A percentile compares a stretch with the other conserved stretches of the same genome.
These are phyloP conservation scores for Centaurea solstitialis DNA, from an alignment of 129 eudicot species.

Conservation along the genomic window DNA sequence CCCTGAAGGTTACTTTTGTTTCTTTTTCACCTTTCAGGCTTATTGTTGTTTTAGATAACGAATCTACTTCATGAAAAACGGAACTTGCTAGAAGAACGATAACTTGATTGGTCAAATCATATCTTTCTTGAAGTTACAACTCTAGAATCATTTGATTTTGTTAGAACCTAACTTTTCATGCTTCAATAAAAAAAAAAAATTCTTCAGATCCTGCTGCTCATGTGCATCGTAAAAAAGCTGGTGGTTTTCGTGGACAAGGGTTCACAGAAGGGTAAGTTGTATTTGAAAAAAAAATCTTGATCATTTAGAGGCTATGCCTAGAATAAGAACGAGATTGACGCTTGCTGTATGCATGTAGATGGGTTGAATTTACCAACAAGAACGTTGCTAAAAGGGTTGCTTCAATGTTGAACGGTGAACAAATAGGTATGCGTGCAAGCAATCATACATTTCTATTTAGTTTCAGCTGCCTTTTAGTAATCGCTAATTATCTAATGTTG, in stretches of 20 bases:
- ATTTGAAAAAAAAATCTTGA: neutral
- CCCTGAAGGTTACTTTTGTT: conserved; percentile 64
- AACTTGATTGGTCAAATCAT: neutral
- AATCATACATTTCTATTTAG: neutral
- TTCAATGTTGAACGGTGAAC: conserved; percentile 80
- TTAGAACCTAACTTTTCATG: neutral
- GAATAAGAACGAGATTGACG: neutral
- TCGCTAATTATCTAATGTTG: conserved; percentile 10
- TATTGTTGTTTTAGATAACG: neutral
- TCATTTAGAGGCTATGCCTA: neutral
- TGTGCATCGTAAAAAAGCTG: conserved; percentile 68
- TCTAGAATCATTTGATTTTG: neutral
- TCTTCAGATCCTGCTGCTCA: conserved; percentile 67
- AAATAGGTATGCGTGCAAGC: conserved; percentile 57
- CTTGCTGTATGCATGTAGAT: conserved; percentile 50
- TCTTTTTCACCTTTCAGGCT: neutral
- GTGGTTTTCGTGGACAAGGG: conserved; percentile 82
- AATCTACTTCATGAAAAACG: neutral
- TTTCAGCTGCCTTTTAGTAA: conserved; percentile 7
- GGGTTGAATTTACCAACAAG: conserved; percentile 92
- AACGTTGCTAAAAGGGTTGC: conserved; percentile 81
- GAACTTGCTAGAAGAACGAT: neutral
- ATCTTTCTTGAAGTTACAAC: neutral
- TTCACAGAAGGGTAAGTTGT: conserved; percentile 81
- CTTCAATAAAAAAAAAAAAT: neutral